Percentiles rank a stretch among this genome's conserved stretches.
Conservation (phyloP, 2,329 filamentous ascomycete genomes). For the Botrytis elliptica region DNA sequence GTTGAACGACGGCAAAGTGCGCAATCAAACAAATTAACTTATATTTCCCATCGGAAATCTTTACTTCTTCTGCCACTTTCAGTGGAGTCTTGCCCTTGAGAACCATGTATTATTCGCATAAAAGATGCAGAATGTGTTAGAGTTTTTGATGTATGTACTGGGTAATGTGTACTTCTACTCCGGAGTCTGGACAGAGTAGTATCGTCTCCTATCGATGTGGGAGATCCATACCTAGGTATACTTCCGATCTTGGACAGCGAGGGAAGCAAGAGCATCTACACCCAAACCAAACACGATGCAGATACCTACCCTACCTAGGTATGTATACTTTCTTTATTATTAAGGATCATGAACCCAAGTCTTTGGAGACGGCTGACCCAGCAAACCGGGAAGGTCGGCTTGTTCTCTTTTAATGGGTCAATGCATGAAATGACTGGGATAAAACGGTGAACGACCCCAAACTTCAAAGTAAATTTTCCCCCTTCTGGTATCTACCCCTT, state of each 20-base stretch:
- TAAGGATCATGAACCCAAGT: constrained; percentile 1
- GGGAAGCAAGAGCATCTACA: neutral
- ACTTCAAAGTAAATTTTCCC: neutral
- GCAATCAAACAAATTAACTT: constrained; percentile 4
- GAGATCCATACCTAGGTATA: no score
- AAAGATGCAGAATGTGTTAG: neutral
- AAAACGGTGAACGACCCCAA: neutral
- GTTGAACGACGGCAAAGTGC: neutral
- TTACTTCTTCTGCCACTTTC: constrained; percentile 10
- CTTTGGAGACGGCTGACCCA: constrained; percentile 21
- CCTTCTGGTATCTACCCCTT: neutral
- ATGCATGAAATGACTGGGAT: constrained; percentile 22
- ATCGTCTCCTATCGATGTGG: neutral
- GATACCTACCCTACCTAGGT: neutral
- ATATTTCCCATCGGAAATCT: constrained; percentile 9
- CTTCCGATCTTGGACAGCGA: neutral
- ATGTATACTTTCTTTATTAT: neutral
- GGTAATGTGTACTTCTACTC: neutral
- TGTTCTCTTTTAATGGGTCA: constrained; percentile 13
- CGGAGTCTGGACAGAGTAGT: neutral
- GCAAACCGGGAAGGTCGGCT: constrained; percentile 19
- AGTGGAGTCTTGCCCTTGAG: neutral
- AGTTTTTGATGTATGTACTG: neutral
- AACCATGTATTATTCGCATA: constrained; percentile 12
- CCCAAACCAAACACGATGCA: neutral